Evolutionary conservation across 768 basidiomycete genomes (phyloP).

Genomic region (Polyporus arcularius): DNA sequence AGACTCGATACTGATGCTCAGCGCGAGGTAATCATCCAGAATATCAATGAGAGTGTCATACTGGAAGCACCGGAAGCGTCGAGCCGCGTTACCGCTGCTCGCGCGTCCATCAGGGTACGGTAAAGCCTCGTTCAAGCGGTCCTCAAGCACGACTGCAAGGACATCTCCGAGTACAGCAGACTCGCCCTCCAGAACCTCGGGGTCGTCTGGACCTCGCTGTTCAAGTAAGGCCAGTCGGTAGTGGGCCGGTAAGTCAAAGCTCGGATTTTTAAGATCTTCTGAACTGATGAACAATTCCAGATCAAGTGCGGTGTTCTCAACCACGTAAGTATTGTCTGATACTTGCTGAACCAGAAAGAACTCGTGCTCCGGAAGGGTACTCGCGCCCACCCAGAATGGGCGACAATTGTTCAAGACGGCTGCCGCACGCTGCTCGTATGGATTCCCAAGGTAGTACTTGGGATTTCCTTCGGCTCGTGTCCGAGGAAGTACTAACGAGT

Average conservation of each 20-base stretch:
- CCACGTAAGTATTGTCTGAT: background rate
- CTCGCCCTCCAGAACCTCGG: background rate
- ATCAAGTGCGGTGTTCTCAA: background rate
- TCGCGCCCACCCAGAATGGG: background rate
- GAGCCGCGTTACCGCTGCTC: background rate
- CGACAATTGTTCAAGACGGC: background rate
- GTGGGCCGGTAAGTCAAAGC: background rate
- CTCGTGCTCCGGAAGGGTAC: background rate
- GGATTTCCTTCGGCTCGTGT: background rate
- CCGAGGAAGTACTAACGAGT: background rate
- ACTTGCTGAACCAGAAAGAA: background rate
- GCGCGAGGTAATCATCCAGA: background rate
- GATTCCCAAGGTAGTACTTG: background rate
- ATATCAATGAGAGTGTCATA: background rate
- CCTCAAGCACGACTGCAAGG: background rate
- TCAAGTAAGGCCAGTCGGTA: background rate
- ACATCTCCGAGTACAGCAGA: background rate
- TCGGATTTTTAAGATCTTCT: background rate
- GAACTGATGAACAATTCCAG: background rate
- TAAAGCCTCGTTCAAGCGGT: background rate
- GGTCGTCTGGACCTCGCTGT: background rate
- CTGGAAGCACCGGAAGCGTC: background rate
- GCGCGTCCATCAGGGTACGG: background rate
- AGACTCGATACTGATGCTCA: background rate
- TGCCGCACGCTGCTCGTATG: background rate